Evolutionary conservation across 371 early-diverging fungal genomes (phyloP).

Genomic region (Vairimorpha apis): DNA sequence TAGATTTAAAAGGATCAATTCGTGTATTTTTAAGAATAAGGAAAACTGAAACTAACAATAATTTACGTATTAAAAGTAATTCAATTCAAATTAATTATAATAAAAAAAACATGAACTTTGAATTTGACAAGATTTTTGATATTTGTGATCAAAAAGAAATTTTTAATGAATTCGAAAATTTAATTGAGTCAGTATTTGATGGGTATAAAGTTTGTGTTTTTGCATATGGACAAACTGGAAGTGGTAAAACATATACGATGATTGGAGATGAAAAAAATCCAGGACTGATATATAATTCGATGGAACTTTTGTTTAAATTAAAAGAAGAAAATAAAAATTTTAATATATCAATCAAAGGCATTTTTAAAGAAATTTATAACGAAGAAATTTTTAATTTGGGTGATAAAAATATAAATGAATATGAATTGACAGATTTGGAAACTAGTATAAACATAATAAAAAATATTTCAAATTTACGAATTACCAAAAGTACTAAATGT

Average conservation of each 20-base stretch:
- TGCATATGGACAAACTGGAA: slow-evolving; percentile 97
- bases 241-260: slow-evolving; percentile 81
- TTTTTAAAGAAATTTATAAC: slow-evolving; percentile 88
- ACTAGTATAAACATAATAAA: slow-evolving; percentile 21
- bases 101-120: slow-evolving; percentile 66
- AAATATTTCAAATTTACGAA: slow-evolving; percentile 69
- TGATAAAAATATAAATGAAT: slow-evolving; percentile 68
- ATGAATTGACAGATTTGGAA: slow-evolving; percentile 38
- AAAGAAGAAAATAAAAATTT: slow-evolving; percentile 72
- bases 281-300: slow-evolving; percentile 65
- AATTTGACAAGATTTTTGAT: slow-evolving; percentile 79
- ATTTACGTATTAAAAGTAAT: slow-evolving; percentile 6
- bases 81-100: slow-evolving; percentile 62
- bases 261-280: slow-evolving; percentile 68
- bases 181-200: slow-evolving; percentile 85
- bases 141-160: slow-evolving; percentile 71
- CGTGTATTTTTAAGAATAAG: slow-evolving; percentile 89
- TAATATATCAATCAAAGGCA: slow-evolving; percentile 74
- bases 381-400: slow-evolving; percentile 77
- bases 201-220: slow-evolving; percentile 95
- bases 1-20: slow-evolving; percentile 88
- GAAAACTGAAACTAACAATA: slow-evolving; percentile 63
- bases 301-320: slow-evolving; percentile 82
- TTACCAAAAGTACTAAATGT: slow-evolving; percentile 78
- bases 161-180: slow-evolving; percentile 82